Evolutionary conservation across 768 basidiomycete species (phyloP).

Genomic region (Austroboletus festivus): DNA sequence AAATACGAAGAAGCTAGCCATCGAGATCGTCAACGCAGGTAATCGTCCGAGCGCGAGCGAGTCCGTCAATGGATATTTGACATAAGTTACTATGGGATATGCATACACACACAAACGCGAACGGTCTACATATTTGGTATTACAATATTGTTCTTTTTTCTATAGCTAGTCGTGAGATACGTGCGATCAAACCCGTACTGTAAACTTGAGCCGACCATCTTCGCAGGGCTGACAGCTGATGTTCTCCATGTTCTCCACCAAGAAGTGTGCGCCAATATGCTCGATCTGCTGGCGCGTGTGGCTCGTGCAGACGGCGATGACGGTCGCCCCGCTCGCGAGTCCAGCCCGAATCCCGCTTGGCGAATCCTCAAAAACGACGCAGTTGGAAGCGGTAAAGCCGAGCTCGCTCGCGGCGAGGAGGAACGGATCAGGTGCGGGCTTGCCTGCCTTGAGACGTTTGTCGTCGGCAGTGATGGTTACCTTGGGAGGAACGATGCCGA

Average conservation of each 20-base stretch:
- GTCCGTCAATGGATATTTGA: no score
- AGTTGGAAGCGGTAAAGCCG: slow-evolving; percentile 53
- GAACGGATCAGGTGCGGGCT: slow-evolving; percentile 63
- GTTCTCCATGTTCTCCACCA: slow-evolving; percentile 54
- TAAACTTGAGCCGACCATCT: slow-evolving; percentile 44
- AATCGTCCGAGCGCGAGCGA: no score
- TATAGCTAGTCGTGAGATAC: no score
- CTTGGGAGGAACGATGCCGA: slow-evolving; percentile 62
- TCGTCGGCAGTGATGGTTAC: slow-evolving; percentile 78
- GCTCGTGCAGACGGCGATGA: slow-evolving; percentile 72
- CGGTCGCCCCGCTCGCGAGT: slow-evolving; percentile 68
- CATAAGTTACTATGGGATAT: no score
- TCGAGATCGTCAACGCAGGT: no score
- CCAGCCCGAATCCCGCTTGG: slow-evolving; percentile 65
- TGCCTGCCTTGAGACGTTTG: slow-evolving; percentile 64
- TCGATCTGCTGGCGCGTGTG: slow-evolving; percentile 57
- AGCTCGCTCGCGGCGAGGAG: slow-evolving; percentile 59
- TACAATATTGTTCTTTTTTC: no score
- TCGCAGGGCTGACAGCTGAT: slow-evolving; percentile 41
- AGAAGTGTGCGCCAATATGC: slow-evolving; percentile 53
- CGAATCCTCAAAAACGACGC: slow-evolving; percentile 78
- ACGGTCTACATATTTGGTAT: no score
- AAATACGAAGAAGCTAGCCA: no score
- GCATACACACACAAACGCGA: no score
- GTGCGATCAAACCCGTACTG: slow-evolving; percentile 32